A percentile compares a stretch with the other conserved stretches of the same genome.
Evolutionary conservation across 495 filamentous ascomycete genomes (phyloP).

Genomic region (Daldinia vernicosa): DNA sequence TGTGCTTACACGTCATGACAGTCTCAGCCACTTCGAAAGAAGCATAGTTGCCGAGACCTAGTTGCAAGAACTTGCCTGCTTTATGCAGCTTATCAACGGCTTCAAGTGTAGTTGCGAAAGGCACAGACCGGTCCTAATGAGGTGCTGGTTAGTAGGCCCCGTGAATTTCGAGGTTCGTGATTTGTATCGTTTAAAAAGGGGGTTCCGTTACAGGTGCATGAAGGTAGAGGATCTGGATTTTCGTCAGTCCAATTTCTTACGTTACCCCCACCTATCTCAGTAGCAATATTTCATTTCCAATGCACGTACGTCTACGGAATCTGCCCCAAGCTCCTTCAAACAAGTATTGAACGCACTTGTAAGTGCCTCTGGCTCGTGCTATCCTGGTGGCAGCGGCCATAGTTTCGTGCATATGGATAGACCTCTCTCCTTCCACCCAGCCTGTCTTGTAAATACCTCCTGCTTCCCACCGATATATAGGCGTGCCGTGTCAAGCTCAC

Average conservation of each 20-base stretch:
- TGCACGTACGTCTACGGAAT: conserved; percentile 67
- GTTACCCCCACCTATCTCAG: no score
- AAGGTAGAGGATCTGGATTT: conserved; percentile 72
- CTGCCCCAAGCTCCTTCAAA: conserved; percentile 73
- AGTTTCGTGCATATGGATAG: conserved; percentile 78
- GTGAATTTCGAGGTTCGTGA: not conserved
- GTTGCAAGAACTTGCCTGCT: conserved; percentile 78
- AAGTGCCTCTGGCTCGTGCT: conserved; percentile 41
- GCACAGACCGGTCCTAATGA: conserved; percentile 67
- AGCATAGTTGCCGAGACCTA: conserved; percentile 81
- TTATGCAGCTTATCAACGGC: conserved; percentile 76
- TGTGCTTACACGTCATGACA: conserved; percentile 72
- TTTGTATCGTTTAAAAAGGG: not conserved
- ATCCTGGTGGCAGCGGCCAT: conserved; percentile 48
- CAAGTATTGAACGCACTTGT: conserved; percentile 62
- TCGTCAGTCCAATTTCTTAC: conserved; percentile 3
- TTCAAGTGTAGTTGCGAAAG: conserved; percentile 75
- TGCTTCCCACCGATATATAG: conserved; percentile 75
- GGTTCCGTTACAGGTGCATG: conserved; percentile 64
- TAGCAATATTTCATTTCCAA: no score
- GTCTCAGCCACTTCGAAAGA: conserved; percentile 87
- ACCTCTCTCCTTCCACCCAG: conserved; percentile 77
- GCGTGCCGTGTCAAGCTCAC: conserved; percentile 76
- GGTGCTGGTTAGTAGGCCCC: not conserved
- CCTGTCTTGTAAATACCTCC: conserved; percentile 77